These are phyloP conservation scores for Neophaeococcomyces aloes DNA, from an alignment of 2,329 filamentous ascomycete genomes.

Conservation along the genomic window DNA sequence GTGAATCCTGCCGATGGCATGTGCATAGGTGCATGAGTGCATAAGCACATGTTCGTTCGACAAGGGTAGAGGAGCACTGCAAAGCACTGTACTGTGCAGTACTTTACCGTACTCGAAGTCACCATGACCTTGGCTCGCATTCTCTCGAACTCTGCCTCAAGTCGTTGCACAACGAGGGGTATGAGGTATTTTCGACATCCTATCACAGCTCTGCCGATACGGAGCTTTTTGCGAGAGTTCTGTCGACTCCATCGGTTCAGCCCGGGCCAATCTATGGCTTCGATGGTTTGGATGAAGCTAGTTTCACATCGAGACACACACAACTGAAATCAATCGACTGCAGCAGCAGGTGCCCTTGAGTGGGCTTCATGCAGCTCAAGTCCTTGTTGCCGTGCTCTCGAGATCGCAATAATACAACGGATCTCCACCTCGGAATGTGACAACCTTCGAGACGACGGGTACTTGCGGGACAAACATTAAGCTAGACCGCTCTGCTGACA, in stretches of 20 bases:
- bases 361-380: constrained; percentile 1
- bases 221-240: neutral
- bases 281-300: constrained; percentile 10
- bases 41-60: too few species aligned
- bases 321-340: neutral
- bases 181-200: constrained; percentile 19
- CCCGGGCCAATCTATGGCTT: neutral
- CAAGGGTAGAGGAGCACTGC: too few species aligned
- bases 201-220: constrained; percentile 10
- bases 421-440: neutral
- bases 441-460: neutral
- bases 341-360: neutral
- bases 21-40: too few species aligned
- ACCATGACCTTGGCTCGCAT: too few species aligned
- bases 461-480: neutral
- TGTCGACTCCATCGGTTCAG: neutral
- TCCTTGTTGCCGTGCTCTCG: neutral
- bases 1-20: too few species aligned
- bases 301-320: constrained; percentile 10
- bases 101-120: too few species aligned
- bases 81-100: too few species aligned
- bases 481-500: neutral
- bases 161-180: constrained; percentile 3
- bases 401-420: neutral
- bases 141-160: neutral